Evolutionary conservation across 2,329 filamentous ascomycete genomes (phyloP).

Genomic region (Balansia obtecta): DNA sequence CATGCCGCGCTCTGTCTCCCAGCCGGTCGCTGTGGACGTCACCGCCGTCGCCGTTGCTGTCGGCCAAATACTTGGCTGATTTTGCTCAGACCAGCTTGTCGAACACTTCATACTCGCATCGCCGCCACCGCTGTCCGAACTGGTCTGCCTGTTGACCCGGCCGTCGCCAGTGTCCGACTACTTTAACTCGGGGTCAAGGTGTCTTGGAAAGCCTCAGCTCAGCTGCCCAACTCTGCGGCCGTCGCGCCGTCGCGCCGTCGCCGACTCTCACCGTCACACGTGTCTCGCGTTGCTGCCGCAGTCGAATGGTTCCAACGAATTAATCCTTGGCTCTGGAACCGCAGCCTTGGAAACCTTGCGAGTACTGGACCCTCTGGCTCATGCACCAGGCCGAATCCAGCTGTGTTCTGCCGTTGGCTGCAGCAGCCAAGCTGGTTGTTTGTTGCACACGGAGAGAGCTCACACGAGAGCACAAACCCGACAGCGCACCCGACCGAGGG

Average conservation of each 20-base stretch:
- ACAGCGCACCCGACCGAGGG: too few species aligned
- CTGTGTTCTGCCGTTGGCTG: neutral
- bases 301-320: neutral
- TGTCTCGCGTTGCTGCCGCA: conserved; percentile 3
- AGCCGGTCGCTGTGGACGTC: neutral
- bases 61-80: neutral
- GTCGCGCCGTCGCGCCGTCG: neutral
- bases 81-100: neutral
- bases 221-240: neutral
- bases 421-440: too few species aligned
- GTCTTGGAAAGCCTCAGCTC: neutral
- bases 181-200: neutral
- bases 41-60: neutral
- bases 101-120: neutral
- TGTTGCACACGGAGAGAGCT: neutral
- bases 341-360: neutral
- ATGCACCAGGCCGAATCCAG: conserved; percentile 1
- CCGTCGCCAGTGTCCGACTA: neutral
- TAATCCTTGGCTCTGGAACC: neutral
- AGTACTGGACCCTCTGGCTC: too few species aligned
- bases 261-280: conserved; percentile 9
- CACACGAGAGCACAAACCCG: too few species aligned
- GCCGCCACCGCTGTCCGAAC: neutral
- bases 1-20: neutral
- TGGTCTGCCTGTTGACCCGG: too few species aligned